phyloP scores from a whole-genome alignment of 2,329 filamentous ascomycete genomes.

The Cercospora zeina region DNA sequence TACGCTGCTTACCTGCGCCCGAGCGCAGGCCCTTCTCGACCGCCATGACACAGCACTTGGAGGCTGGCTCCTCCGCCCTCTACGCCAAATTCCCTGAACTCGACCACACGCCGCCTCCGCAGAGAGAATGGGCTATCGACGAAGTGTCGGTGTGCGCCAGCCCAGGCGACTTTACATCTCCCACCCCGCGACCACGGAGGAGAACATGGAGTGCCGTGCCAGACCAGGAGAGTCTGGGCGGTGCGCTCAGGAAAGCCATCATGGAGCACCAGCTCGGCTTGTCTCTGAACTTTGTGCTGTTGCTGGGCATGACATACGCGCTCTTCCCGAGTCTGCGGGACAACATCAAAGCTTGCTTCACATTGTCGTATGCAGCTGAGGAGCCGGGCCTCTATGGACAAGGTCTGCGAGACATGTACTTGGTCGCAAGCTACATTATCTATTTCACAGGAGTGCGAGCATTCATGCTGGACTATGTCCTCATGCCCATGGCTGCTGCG shows the following conservation, averaged over 20 bases:
- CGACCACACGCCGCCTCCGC: conserved; percentile 29
- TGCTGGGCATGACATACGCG: conserved; percentile 78
- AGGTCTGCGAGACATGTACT: conserved; percentile 76
- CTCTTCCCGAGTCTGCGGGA: conserved; percentile 77
- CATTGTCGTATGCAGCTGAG: conserved; percentile 68
- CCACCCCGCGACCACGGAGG: conserved; percentile 20
- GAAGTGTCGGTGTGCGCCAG: conserved; percentile 35
- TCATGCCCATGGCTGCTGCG: conserved; percentile 72
- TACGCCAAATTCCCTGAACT: conserved; percentile 19
- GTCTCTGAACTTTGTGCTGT: conserved; percentile 79
- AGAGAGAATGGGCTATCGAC: conserved; percentile 25
- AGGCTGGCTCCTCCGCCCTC: conserved; percentile 21
- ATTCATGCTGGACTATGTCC: conserved; percentile 79
- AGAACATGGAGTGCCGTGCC: conserved; percentile 23
- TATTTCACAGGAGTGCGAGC: conserved; percentile 86
- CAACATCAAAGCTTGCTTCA: conserved; percentile 84
- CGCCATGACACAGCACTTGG: conserved; percentile 20
- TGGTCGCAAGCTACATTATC: conserved; percentile 76
- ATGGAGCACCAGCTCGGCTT: conserved; percentile 58
- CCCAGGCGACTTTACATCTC: conserved; percentile 26
- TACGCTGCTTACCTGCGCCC: conserved; percentile 7
- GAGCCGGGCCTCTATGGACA: conserved; percentile 64
- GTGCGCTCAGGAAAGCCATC: conserved; percentile 40
- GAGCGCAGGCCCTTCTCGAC: conserved; percentile 4
- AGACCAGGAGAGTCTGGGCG: conserved; percentile 38